Evolutionary conservation across 495 filamentous ascomycete genomes (phyloP).

Genomic region (Amphirosellinia nigrospora): DNA sequence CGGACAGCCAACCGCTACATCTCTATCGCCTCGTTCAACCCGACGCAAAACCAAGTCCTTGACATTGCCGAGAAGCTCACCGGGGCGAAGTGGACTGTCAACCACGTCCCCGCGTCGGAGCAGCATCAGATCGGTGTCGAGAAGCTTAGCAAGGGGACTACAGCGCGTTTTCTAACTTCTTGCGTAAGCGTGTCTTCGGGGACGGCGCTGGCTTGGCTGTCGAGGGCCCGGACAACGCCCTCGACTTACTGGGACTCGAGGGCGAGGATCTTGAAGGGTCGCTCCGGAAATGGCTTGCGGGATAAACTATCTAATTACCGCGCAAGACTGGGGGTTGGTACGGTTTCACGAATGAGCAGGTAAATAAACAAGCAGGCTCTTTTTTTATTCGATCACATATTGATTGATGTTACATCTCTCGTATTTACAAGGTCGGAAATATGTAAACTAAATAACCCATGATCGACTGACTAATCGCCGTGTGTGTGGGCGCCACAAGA

Average conservation of each 20-base stretch:
- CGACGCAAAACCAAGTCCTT: constrained; percentile 62
- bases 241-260: constrained; percentile 32
- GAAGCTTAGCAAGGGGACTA: constrained; percentile 51
- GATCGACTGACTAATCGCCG: background rate
- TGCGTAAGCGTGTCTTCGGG: constrained; percentile 40
- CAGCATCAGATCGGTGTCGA: constrained; percentile 51
- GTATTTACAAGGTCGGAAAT: constrained; percentile 25
- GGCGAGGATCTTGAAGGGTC: constrained; percentile 37
- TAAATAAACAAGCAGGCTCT: background rate
- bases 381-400: background rate
- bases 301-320: background rate
- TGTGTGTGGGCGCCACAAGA: background rate
- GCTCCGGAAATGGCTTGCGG: constrained; percentile 35
- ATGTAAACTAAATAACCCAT: constrained; percentile 8
- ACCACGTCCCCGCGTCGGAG: constrained; percentile 47
- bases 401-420: constrained; percentile 17
- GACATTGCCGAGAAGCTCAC: constrained; percentile 54
- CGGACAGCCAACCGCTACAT: constrained; percentile 61
- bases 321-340: background rate
- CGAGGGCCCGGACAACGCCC: constrained; percentile 31
- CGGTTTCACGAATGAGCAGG: background rate
- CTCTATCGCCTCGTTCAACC: constrained; percentile 54
- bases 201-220: constrained; percentile 57
- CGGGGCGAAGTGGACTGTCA: constrained; percentile 49
- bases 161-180: constrained; percentile 50